Evolutionary conservation across 2,329 filamentous ascomycete species (phyloP), one percentile per base, ranked within the genome.

Genomic region (Nigrograna mackinnonii): DNA sequence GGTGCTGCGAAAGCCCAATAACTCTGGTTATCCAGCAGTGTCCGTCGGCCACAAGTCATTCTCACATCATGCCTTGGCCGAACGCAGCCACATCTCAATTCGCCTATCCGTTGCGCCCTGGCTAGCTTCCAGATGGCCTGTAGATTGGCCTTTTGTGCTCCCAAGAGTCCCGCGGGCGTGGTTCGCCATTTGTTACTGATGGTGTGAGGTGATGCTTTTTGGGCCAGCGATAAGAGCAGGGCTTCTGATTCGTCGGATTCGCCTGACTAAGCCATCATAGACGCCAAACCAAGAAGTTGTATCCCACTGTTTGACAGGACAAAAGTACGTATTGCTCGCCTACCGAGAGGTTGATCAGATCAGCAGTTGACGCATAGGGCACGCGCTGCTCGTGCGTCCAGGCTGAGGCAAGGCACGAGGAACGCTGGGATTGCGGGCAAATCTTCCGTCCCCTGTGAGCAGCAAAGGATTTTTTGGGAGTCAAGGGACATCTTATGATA

Each of bases 121-220:
- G n/a, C 38, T 28, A 31, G 35, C 18, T 43, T 12, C 28, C 16
- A 31, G 33, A 35, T 34, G 31, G 37, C 33, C 21, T 41, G 19
- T 22, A 14, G 7, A 26, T 9, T 41, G n/a, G 6, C 9, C 28
- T 24, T 41, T 30, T 33, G 11, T 20, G 9, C 9, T 14, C 16
- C 14, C 18, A 17, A 19, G 7, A n/a, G 33, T 26, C 7, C 40
- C 38, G 38, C 22, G 26, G 35, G 35, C 20, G 33, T 43, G 30
- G 42, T 51, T 60, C 47, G 50, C 50, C 12, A 26, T 12, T 13
- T 14, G 22, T 54, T 51, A 37, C 30, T 59, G 54, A 60, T 61
- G 52, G 39, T 28, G 58, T 67, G 61, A 67, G 58, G 63, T 66
- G 60, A 63, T 64, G 46, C 30, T 48, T 49, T 53, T 40, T 32